Conservation (phyloP, 148 eudicot genomes). For the Rhododendron henanense region DNA sequence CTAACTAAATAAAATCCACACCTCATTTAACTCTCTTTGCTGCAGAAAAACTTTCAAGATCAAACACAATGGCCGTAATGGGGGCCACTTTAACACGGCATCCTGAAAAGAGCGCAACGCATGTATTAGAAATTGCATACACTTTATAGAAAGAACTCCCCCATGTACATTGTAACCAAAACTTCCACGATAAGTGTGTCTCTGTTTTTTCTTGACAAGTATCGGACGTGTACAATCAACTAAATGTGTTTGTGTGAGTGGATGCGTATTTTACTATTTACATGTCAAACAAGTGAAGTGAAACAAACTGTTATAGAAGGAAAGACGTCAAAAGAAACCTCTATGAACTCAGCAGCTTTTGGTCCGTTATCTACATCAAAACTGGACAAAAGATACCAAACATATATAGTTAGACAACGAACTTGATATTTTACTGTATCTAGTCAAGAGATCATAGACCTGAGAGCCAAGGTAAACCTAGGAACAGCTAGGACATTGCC, state of each 20-base stretch:
- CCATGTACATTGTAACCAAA: background rate
- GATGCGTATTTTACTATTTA: background rate
- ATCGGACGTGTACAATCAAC: background rate
- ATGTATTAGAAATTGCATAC: background rate
- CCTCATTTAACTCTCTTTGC: conserved; percentile 96
- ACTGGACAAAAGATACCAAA: conserved; percentile 28
- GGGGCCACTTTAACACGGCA: conserved; percentile 76
- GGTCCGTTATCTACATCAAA: conserved; percentile 94
- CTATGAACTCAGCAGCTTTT: conserved; percentile 86
- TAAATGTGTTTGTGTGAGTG: background rate
- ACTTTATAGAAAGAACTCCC: background rate
- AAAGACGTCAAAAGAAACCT: conserved; percentile 40
- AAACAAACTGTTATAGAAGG: background rate
- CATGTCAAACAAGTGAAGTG: background rate
- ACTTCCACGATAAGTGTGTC: background rate
- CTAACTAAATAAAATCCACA: conserved; percentile 7
- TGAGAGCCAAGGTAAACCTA: background rate
- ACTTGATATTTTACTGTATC: background rate
- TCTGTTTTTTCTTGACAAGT: background rate
- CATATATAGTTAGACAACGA: background rate
- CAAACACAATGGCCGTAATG: conserved; percentile 85
- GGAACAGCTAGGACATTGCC: background rate
- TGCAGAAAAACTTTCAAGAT: conserved; percentile 91
- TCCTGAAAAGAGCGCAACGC: conserved; percentile 39
- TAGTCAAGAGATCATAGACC: background rate